Evolutionary conservation across 345 rosid genomes (phyloP).

Genomic region (Stellera chamaejasme): DNA sequence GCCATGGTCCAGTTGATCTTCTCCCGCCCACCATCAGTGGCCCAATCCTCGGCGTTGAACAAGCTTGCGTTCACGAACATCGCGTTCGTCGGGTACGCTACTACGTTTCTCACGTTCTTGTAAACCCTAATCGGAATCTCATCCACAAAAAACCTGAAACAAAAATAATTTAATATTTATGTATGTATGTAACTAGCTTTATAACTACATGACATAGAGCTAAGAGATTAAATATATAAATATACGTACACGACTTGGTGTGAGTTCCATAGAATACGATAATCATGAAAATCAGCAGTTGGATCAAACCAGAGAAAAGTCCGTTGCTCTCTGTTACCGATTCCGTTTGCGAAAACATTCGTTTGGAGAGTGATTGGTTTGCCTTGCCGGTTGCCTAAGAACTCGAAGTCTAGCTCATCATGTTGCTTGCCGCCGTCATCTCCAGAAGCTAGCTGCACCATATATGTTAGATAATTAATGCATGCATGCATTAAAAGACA

Average conservation of each 20-base stretch:
- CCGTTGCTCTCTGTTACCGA: slow-evolving; percentile 57
- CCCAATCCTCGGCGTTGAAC: slow-evolving; percentile 67
- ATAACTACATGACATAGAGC: no score
- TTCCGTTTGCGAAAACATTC: slow-evolving; percentile 43
- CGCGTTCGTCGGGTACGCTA: slow-evolving; percentile 38
- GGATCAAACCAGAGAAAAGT: slow-evolving; percentile 65
- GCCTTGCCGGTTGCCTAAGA: slow-evolving; percentile 54
- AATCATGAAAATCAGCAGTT: slow-evolving; percentile 40
- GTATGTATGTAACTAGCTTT: background rate
- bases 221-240: background rate
- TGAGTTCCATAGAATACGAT: slow-evolving; percentile 61
- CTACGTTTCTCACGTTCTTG: slow-evolving; percentile 42
- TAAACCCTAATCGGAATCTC: slow-evolving; percentile 60
- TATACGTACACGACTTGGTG: slow-evolving; percentile 60
- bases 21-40: slow-evolving; percentile 33
- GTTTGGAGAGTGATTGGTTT: slow-evolving; percentile 49
- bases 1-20: slow-evolving; percentile 51
- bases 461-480: background rate
- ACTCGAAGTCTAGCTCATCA: slow-evolving; percentile 73
- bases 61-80: slow-evolving; percentile 52
- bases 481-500: no score
- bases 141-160: slow-evolving; percentile 51
- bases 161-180: background rate
- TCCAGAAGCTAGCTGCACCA: slow-evolving; percentile 37
- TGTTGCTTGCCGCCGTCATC: slow-evolving; percentile 25